Evolutionary conservation across 106 monocot species (phyloP).

Genomic region (Phalaenopsis aphrodite): DNA sequence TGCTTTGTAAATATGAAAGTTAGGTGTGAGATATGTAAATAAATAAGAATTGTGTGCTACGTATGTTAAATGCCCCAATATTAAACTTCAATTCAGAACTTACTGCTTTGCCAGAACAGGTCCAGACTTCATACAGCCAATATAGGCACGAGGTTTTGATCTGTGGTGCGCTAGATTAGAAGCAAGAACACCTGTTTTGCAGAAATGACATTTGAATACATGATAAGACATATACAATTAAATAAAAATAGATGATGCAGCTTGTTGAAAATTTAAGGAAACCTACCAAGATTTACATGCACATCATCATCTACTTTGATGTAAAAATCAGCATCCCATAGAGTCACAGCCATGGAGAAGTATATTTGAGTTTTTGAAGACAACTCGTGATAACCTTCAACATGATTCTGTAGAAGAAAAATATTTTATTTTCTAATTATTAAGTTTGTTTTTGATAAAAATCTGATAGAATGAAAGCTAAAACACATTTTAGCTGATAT

Average conservation of each 20-base stretch:
- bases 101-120: conserved; percentile 77
- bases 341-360: conserved; percentile 15
- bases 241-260: neutral
- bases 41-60: no score
- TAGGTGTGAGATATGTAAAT: no score
- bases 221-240: neutral
- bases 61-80: no score
- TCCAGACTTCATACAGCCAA: conserved; percentile 96
- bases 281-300: conserved; percentile 22
- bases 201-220: neutral
- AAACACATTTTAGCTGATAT: neutral
- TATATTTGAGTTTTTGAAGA: conserved; percentile 20
- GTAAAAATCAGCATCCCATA: conserved; percentile 30
- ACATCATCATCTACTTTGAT: conserved; percentile 30
- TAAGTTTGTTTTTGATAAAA: neutral
- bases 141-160: conserved; percentile 67
- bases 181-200: conserved; percentile 39
- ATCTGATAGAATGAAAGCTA: neutral
- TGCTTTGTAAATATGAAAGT: no score
- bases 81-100: neutral
- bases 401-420: conserved; percentile 11
- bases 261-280: neutral
- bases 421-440: neutral
- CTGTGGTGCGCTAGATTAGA: conserved; percentile 54
- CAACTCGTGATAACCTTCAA: conserved; percentile 22